phyloP scores from a whole-genome alignment of 208 protist species.

The Tritrichomonas musculus region DNA sequence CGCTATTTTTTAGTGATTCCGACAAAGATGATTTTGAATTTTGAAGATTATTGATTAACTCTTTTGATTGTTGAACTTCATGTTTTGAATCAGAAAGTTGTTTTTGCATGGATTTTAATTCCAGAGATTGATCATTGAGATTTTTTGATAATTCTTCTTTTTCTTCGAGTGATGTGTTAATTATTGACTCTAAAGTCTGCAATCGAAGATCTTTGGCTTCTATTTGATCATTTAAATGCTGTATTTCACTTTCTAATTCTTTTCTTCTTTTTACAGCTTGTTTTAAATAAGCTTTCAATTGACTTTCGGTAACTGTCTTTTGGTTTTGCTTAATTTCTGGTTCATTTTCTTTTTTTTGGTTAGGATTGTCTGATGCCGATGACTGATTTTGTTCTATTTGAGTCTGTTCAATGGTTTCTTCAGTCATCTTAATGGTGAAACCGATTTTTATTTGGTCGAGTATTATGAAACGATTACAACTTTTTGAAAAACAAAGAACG shows the following conservation, averaged over 20 bases:
- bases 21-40: too few species aligned
- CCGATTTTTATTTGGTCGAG: too few species aligned
- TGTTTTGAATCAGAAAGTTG: neutral
- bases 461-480: too few species aligned
- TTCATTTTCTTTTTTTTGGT: too few species aligned
- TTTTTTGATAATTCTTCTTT: neutral
- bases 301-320: too few species aligned
- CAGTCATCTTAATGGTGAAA: too few species aligned
- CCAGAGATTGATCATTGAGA: neutral
- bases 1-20: too few species aligned
- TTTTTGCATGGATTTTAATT: neutral
- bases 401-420: too few species aligned
- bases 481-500: too few species aligned
- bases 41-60: neutral
- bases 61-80: neutral
- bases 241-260: neutral
- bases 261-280: neutral
- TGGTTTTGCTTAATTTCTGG: too few species aligned
- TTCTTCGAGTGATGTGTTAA: neutral
- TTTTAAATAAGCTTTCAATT: neutral
- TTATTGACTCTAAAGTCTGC: neutral
- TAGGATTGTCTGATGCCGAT: too few species aligned
- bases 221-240: neutral
- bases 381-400: too few species aligned
- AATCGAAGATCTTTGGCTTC: neutral